Percentiles rank a stretch among this genome's conserved stretches.
Conservation (phyloP, 306 rosid species). For the Cicer chorassanicum region DNA sequence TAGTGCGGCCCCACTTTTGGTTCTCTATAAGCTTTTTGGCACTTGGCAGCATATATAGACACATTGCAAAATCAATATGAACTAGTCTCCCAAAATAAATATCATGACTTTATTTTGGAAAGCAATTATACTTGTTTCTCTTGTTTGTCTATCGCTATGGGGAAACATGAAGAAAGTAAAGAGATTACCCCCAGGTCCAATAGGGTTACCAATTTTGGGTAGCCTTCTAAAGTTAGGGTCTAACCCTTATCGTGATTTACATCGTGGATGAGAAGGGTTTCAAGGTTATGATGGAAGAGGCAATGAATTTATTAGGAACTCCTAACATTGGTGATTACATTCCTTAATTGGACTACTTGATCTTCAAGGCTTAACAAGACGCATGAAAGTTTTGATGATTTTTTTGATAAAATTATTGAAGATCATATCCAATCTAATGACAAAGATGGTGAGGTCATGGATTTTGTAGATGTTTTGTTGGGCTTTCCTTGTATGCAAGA, state of each 20-base stretch:
- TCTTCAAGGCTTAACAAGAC: constrained; percentile 59
- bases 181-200: constrained; percentile 72
- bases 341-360: constrained; percentile 62
- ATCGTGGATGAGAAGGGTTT: constrained; percentile 60
- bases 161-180: constrained; percentile 35
- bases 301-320: constrained; percentile 42
- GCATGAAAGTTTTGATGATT: constrained; percentile 61
- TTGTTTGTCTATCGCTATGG: constrained; percentile 48
- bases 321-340: constrained; percentile 62
- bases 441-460: constrained; percentile 47
- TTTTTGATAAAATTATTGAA: constrained; percentile 66
- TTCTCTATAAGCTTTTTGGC: too few relatives aligned
- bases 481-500: constrained; percentile 51
- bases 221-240: constrained; percentile 57
- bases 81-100: constrained; percentile 16
- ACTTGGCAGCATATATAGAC: too few relatives aligned
- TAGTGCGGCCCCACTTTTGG: too few relatives aligned
- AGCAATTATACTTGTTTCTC: constrained; percentile 37
- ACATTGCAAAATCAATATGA: not conserved
- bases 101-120: constrained; percentile 41
- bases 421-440: constrained; percentile 55
- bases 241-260: constrained; percentile 57
- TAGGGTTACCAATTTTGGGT: constrained; percentile 65
- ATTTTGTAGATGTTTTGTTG: constrained; percentile 73
- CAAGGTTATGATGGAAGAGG: constrained; percentile 55